Evolutionary conservation across 1,284 basidiomycete genomes (phyloP), one percentile per base, ranked within the genome.

Genomic region (Ceratobasidium sp.): DNA sequence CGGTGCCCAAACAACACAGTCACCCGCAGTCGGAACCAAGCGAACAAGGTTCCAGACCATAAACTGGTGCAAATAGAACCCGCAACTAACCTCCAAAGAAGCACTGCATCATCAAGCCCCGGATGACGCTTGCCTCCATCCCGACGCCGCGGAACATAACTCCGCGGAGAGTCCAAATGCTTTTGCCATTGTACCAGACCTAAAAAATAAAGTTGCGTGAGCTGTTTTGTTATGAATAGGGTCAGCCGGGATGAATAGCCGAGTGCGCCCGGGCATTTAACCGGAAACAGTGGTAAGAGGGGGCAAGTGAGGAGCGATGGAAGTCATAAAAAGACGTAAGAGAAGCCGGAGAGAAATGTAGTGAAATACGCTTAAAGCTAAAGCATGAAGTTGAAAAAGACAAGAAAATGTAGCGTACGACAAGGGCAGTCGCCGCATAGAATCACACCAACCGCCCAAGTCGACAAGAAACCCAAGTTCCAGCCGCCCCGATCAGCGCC

Each of bases 51-150:
- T 34, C 56, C 56, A 59, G 56, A 29, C 29, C 29, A 2, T 13
- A 59, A 59, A 59, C 34, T 17, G 13, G 22, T 43, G 61, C 37
- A 15, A 22, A 59, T 8, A 15, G 11, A n/a, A 13, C 8, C 11
- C 56, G 56, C 8, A 43, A 71, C 68, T 71, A 22, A 71, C 68
- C 68, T 9, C 68, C 68, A 61, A 71, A 71, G 43, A 71, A 71
- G 17, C 37, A 57, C 44, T 71, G 68, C 6, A 71, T 22, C 68
- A 71, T 71, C 54, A 71, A 34, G 34, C 68, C 68, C 22, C 68
- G 54, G 19, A 71, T 54, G 22, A 54, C 52, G 46, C 68, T 71
- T n/a, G 68, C 68, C 17, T 71, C 68, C 68, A 71, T 57, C n/a
- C 68, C 68, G n/a, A 43, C 68, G 17, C 68, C 68, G 8, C 68